phyloP scores from a whole-genome alignment of 1,284 basidiomycete genomes.

The Irpex lacteus region DNA sequence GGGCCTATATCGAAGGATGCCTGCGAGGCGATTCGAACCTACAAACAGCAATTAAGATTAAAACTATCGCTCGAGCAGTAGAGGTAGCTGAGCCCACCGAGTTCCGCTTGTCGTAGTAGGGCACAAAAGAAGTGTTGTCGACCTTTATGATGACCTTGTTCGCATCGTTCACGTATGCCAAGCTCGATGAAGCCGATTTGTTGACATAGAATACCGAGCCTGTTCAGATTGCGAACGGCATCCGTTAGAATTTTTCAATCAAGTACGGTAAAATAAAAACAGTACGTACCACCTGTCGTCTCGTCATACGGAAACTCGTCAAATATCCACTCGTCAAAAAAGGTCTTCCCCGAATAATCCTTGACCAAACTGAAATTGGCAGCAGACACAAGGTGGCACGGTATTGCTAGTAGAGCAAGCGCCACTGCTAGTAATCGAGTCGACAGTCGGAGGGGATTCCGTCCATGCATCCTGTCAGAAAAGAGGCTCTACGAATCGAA shows the following conservation, averaged over 20 bases:
- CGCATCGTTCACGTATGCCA: conserved; percentile 54
- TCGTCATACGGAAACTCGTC: conserved; percentile 50
- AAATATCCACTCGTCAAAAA: conserved; percentile 56
- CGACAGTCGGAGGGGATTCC: too few relatives aligned
- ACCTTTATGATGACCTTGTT: conserved; percentile 55
- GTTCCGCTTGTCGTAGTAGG: conserved; percentile 52
- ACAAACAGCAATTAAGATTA: too few relatives aligned
- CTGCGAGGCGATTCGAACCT: conserved; percentile 51
- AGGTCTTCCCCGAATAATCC: conserved; percentile 41
- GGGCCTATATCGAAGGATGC: conserved; percentile 50
- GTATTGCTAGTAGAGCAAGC: too few relatives aligned
- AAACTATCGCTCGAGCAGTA: too few relatives aligned
- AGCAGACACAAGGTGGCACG: not conserved
- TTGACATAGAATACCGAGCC: conserved; percentile 52
- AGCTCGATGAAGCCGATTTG: conserved; percentile 41
- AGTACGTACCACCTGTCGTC: conserved; percentile 34
- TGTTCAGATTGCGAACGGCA: conserved; percentile 17
- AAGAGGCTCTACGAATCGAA: too few relatives aligned
- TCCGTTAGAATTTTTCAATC: too few relatives aligned
- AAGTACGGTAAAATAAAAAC: not conserved
- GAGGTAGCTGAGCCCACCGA: conserved; percentile 36
- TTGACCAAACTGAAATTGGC: conserved; percentile 25
- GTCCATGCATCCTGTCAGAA: too few relatives aligned
- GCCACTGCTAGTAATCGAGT: too few relatives aligned
- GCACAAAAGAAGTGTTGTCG: conserved; percentile 52